Evolutionary conservation across 2,329 filamentous ascomycete species (phyloP), one percentile per base, ranked within the genome.

Genomic region (Aspergillus awamori): DNA sequence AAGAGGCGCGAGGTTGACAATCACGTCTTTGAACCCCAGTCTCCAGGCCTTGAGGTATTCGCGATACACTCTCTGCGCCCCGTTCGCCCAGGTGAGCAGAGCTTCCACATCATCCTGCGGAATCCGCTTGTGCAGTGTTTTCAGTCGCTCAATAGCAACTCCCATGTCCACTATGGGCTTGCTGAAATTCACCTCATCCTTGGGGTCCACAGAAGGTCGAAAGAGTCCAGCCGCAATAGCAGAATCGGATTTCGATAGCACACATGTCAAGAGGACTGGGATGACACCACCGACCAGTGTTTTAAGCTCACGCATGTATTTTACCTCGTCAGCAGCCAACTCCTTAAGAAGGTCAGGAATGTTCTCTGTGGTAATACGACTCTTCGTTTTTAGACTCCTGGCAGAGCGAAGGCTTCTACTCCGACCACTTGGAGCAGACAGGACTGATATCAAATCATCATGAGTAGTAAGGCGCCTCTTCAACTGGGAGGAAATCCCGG

Each of bases 131-230:
- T 99, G 95, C 39, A 91, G 80, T 24, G 85, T 87, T 75, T 89
- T 93, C 52, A 99, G 80, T 69, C 92, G 89, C 76, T 98, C 93
- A 5, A 99, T 83, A 3, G 90, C 88, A 59, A 97, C 85, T 7
- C 95, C 95, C 93, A 99, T 98, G 69, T 92, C 89, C 47, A 98
- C 88, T 57, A 99, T 96, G 0, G 94, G 91, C 75, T 92, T 91
- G 13, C 91, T 93, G 65, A 93, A 83, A 69, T 84, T 85, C 63
- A 83, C 76, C 60, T 90, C 83, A 66, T 86, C 86, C 51, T 82
- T 78, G 13, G 80, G 78, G 24, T 82, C 79, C 13, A 78, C 70
- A 17, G 83, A 82, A 8, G 84, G 82, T 17, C 85, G 85, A 70
- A 94, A 93, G 2, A 94, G 80, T 4, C 88, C 87, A 20, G 86